phyloP scores from a whole-genome alignment of 768 basidiomycete species.

The Psilocybe cubensis region DNA sequence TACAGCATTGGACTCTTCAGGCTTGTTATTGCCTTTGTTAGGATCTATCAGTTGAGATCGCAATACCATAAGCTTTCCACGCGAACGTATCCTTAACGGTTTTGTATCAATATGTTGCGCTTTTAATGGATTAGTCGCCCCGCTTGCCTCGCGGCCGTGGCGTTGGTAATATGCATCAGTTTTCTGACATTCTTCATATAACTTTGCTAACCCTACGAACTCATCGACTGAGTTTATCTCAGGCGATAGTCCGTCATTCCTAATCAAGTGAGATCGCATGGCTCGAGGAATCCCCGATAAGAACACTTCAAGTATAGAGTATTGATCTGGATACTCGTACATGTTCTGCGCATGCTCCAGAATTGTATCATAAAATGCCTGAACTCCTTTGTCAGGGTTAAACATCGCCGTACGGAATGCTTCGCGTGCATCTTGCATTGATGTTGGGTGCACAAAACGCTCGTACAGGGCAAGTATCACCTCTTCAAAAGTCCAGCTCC shows the following conservation, averaged over 20 bases:
- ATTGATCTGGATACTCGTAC: background rate
- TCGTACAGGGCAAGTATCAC: background rate
- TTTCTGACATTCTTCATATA: background rate
- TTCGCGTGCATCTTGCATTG: constrained; percentile 2
- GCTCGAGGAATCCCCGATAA: background rate
- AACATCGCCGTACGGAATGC: background rate
- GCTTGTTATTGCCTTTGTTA: background rate
- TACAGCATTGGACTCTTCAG: background rate
- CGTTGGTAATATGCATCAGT: constrained; percentile 3
- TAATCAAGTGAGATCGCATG: background rate
- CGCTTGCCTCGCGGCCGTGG: background rate
- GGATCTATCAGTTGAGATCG: background rate
- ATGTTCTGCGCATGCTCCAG: background rate
- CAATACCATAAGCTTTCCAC: background rate
- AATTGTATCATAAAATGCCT: background rate
- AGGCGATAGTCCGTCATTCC: background rate
- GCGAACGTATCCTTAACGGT: background rate
- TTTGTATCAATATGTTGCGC: background rate
- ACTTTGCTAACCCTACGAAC: constrained; percentile 3
- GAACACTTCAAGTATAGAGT: background rate
- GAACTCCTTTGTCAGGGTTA: background rate
- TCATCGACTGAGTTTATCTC: constrained; percentile 11
- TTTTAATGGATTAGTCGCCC: background rate
- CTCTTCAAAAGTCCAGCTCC: background rate
- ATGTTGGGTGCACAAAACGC: background rate